These are phyloP conservation scores for Alternaria rosae DNA, from an alignment of 2,329 filamentous ascomycete species.

Conservation along the genomic window DNA sequence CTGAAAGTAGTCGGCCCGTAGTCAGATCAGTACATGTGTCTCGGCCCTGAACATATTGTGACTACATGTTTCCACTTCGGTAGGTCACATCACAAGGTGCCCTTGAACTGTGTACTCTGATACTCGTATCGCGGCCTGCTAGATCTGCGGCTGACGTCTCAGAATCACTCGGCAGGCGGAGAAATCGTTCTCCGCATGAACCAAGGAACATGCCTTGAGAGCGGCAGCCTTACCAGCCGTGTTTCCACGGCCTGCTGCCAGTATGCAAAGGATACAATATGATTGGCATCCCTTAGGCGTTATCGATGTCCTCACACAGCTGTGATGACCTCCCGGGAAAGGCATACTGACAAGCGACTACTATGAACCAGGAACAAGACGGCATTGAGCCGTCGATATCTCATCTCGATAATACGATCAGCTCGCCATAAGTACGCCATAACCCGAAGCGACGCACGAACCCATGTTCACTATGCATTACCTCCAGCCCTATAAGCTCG, in stretches of 20 bases:
- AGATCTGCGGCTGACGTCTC: neutral
- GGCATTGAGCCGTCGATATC: neutral
- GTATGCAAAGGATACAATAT: neutral
- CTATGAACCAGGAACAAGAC: neutral
- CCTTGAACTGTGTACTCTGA: neutral
- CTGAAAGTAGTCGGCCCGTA: neutral
- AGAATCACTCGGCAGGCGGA: neutral
- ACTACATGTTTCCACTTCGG: neutral
- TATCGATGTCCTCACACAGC: neutral
- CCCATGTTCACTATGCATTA: neutral
- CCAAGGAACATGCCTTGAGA: neutral
- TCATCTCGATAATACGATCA: constrained; percentile 9
- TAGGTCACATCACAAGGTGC: neutral
- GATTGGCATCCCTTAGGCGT: neutral
- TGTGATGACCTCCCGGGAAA: neutral
- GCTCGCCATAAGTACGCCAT: constrained; percentile 8
- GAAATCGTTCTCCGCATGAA: neutral
- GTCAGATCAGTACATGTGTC: neutral
- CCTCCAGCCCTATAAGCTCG: neutral
- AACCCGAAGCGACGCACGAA: neutral
- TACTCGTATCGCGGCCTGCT: neutral
- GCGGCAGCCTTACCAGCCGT: neutral
- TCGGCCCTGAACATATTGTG: neutral
- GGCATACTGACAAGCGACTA: neutral
- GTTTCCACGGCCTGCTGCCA: neutral